A percentile compares a stretch with the other conserved stretches of the same genome.
Conservation (phyloP, 2,329 filamentous ascomycete species). For the Colletotrichum magnum region DNA sequence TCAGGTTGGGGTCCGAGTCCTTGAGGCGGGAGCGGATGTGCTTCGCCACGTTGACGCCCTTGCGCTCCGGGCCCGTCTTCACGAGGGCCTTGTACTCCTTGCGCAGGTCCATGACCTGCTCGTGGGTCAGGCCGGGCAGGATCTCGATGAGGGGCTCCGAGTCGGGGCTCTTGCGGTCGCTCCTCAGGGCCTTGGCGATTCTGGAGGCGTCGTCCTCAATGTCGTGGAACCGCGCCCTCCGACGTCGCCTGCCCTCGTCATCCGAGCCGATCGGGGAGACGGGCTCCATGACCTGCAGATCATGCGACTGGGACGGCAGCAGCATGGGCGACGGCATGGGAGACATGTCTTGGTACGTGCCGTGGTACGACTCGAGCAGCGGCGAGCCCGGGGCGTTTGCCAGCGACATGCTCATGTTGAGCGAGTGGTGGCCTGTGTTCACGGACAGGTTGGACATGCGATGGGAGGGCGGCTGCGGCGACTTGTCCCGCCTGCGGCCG, state of each 20-base stretch:
- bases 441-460: slow-evolving; percentile 69
- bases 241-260: slow-evolving; percentile 60
- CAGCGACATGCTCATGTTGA: slow-evolving; percentile 58
- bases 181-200: slow-evolving; percentile 81
- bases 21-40: slow-evolving; percentile 85
- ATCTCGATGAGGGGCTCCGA: slow-evolving; percentile 83
- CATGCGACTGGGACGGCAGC: slow-evolving; percentile 53
- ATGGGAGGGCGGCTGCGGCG: slow-evolving; percentile 62
- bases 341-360: slow-evolving; percentile 94
- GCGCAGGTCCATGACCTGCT: slow-evolving; percentile 90
- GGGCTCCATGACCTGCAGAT: slow-evolving; percentile 56
- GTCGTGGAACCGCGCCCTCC: slow-evolving; percentile 86
- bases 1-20: slow-evolving; percentile 80
- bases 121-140: slow-evolving; percentile 85
- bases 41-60: slow-evolving; percentile 87
- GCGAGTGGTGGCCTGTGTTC: slow-evolving; percentile 58
- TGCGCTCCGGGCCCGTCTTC: slow-evolving; percentile 80
- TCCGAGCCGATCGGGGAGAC: slow-evolving; percentile 69
- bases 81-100: slow-evolving; percentile 91
- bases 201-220: slow-evolving; percentile 82
- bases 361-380: slow-evolving; percentile 90
- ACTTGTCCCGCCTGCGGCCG: slow-evolving; percentile 56
- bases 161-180: slow-evolving; percentile 71
- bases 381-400: slow-evolving; percentile 81
- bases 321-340: slow-evolving; percentile 91